Percentiles rank a stretch among this genome's conserved stretches.
These are phyloP conservation scores for Vigna radiata DNA, from an alignment of 306 rosid species.

Conservation along the genomic window DNA sequence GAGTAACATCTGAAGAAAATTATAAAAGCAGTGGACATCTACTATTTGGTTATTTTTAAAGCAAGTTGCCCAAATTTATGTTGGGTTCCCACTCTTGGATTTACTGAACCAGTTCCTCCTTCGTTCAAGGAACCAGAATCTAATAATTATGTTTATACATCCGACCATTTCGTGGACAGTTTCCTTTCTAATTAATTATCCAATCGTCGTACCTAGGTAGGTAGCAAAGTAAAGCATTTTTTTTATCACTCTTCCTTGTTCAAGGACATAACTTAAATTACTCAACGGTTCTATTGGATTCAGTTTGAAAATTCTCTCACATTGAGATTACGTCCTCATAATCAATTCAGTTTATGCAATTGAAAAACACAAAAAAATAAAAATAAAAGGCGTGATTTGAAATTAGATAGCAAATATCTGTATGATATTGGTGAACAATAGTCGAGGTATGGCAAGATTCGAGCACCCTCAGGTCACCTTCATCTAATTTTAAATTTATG, in stretches of 20 bases:
- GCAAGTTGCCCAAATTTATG: background rate
- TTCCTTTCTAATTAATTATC: slow-evolving; percentile 8
- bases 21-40: no score
- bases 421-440: background rate
- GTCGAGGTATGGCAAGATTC: background rate
- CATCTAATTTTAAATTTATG: slow-evolving; percentile 26
- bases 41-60: no score
- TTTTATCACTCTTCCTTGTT: background rate
- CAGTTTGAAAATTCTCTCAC: slow-evolving; percentile 4
- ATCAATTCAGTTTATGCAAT: slow-evolving; percentile 21
- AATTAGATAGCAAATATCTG: background rate
- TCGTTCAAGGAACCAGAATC: slow-evolving; percentile 29
- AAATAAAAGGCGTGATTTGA: background rate
- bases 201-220: background rate
- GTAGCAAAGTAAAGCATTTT: background rate
- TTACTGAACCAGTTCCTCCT: background rate
- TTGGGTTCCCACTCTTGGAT: background rate
- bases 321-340: background rate
- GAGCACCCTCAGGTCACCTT: background rate
- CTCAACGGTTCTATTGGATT: background rate
- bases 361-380: background rate
- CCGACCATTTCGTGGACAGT: no score
- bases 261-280: slow-evolving; percentile 4
- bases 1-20: no score
- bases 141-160: slow-evolving; percentile 41